Evolutionary conservation across 2,329 filamentous ascomycete species (phyloP).

Genomic region (Aspergillus transmontanensis): DNA sequence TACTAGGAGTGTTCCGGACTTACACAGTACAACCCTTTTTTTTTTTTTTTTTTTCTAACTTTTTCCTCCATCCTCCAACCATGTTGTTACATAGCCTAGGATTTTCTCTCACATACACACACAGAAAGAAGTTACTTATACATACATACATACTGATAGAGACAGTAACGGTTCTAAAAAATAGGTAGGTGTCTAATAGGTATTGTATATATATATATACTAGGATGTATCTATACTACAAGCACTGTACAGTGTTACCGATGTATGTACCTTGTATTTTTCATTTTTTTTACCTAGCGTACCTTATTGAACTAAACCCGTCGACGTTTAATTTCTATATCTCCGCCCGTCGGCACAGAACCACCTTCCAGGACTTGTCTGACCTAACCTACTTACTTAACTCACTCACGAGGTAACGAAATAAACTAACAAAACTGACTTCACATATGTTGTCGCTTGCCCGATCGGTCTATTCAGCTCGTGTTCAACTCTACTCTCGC

Average conservation of each 20-base stretch:
- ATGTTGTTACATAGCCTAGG: too few relatives aligned
- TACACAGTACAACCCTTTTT: too few relatives aligned
- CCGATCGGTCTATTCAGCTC: not conserved
- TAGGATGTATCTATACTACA: not conserved
- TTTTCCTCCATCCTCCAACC: too few relatives aligned
- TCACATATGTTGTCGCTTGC: not conserved
- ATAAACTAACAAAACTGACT: not conserved
- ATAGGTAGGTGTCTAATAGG: not conserved
- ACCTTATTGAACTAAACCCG: not conserved
- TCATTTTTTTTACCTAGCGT: too few relatives aligned
- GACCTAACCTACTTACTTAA: not conserved
- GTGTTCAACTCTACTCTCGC: not conserved
- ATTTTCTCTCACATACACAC: too few relatives aligned
- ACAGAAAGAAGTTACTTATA: not conserved
- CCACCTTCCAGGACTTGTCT: not conserved
- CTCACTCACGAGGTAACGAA: not conserved
- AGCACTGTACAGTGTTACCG: not conserved
- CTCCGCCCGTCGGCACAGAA: not conserved
- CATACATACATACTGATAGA: not conserved
- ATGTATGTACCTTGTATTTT: too few relatives aligned
- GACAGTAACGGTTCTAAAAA: not conserved
- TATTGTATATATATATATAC: not conserved
- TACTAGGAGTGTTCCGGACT: not conserved
- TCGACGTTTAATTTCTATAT: not conserved
- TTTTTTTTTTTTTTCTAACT: too few relatives aligned